phyloP scores from a whole-genome alignment of 495 filamentous ascomycete species.

The Ascobolus immersus region DNA sequence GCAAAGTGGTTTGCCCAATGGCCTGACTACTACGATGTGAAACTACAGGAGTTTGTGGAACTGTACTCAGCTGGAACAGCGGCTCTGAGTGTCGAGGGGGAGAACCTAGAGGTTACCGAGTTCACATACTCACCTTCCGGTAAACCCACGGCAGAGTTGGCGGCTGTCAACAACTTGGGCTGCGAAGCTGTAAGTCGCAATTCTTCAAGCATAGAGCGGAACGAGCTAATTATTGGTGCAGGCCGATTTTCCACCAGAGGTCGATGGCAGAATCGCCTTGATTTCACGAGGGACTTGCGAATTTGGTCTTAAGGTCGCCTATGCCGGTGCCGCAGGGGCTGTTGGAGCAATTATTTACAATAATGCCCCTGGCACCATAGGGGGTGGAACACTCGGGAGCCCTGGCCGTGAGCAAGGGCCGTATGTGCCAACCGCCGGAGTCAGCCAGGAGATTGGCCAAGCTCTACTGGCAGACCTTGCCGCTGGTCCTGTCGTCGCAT shows the following conservation, averaged over 20 bases:
- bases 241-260: constrained; percentile 29
- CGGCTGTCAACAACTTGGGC: constrained; percentile 29
- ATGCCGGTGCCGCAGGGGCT: constrained; percentile 35
- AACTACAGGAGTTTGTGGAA: constrained; percentile 30
- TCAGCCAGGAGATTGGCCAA: constrained; percentile 27
- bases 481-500: constrained; percentile 14
- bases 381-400: constrained; percentile 31
- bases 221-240: too few relatives aligned
- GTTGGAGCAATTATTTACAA: constrained; percentile 38
- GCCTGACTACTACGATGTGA: constrained; percentile 33
- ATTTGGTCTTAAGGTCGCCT: constrained; percentile 33
- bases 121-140: too few relatives aligned
- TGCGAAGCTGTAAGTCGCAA: constrained; percentile 21
- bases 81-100: constrained; percentile 17
- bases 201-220: too few relatives aligned
- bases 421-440: constrained; percentile 27
- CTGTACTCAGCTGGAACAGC: constrained; percentile 17
- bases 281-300: constrained; percentile 35
- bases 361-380: constrained; percentile 28
- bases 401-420: constrained; percentile 22
- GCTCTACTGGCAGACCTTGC: constrained; percentile 21
- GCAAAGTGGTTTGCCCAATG: constrained; percentile 20
- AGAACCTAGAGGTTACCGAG: constrained; percentile 10
- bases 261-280: constrained; percentile 33
- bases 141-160: too few relatives aligned